Evolutionary conservation across 1,284 basidiomycete species (phyloP).

Genomic region (Inonotus obliquus): DNA sequence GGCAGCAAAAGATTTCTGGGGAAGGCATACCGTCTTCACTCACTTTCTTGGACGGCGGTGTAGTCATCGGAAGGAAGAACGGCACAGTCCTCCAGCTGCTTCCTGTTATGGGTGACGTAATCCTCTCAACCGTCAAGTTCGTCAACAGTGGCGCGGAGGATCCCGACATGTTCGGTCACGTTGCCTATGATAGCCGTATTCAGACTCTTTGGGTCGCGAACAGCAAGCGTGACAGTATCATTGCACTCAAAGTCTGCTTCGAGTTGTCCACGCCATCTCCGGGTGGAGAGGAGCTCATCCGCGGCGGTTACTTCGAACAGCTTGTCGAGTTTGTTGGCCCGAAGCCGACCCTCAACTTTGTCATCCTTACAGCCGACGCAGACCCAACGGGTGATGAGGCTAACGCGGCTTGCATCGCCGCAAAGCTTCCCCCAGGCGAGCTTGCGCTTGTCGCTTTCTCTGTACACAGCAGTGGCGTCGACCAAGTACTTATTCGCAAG

Average conservation of each 20-base stretch:
- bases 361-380: constrained; percentile 73
- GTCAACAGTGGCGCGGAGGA: constrained; percentile 63
- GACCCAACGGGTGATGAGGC: constrained; percentile 77
- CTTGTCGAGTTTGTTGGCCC: constrained; percentile 75
- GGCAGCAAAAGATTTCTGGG: constrained; percentile 66
- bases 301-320: constrained; percentile 64
- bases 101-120: constrained; percentile 59
- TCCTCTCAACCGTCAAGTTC: constrained; percentile 76
- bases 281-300: constrained; percentile 51
- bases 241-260: constrained; percentile 69
- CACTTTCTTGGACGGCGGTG: constrained; percentile 73
- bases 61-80: constrained; percentile 74
- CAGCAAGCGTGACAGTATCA: constrained; percentile 74
- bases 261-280: constrained; percentile 50
- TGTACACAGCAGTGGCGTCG: constrained; percentile 76
- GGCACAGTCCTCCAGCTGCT: constrained; percentile 77
- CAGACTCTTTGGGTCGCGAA: constrained; percentile 83
- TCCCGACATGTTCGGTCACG: constrained; percentile 78
- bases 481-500: constrained; percentile 75
- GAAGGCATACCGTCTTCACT: constrained; percentile 75
- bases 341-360: constrained; percentile 82
- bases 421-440: constrained; percentile 69
- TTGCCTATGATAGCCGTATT: constrained; percentile 74
- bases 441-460: constrained; percentile 78
- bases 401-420: constrained; percentile 72